Evolutionary conservation across 1,284 basidiomycete species (phyloP).

Genomic region (Coniferiporia weirii): DNA sequence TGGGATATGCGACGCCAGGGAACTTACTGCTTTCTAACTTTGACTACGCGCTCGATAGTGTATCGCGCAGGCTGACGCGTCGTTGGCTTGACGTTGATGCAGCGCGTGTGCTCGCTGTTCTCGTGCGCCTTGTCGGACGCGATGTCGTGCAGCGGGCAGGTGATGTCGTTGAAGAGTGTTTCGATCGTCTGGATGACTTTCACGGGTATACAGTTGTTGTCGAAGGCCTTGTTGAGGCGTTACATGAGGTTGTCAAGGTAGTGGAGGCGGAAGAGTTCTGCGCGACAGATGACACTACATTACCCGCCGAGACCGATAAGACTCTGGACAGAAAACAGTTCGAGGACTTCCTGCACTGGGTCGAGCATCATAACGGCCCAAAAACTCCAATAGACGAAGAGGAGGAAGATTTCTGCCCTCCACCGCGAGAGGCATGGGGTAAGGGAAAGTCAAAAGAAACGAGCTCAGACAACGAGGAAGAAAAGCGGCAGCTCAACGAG

Average conservation of each 20-base stretch:
- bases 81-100: constrained; percentile 76
- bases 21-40: constrained; percentile 89
- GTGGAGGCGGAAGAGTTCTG: constrained; percentile 47
- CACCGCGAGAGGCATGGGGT: constrained; percentile 21
- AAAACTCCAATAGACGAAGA: constrained; percentile 26
- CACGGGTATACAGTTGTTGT: constrained; percentile 86
- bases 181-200: constrained; percentile 88
- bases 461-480: constrained; percentile 25
- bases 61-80: constrained; percentile 74
- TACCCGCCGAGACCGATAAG: constrained; percentile 19
- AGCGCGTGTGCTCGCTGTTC: constrained; percentile 72
- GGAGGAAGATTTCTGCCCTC: constrained; percentile 49
- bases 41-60: constrained; percentile 87
- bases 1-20: constrained; percentile 77
- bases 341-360: constrained; percentile 60
- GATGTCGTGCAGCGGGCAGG: constrained; percentile 83
- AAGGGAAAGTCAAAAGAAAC: constrained; percentile 20
- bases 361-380: constrained; percentile 42
- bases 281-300: constrained; percentile 18
- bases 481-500: constrained; percentile 10
- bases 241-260: constrained; percentile 71
- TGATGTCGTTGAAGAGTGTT: constrained; percentile 92
- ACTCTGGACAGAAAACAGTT: constrained; percentile 29
- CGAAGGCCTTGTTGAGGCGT: constrained; percentile 82
- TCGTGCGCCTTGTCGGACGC: constrained; percentile 79